Conservation (phyloP, 176 grass and related monocot species). For the Oryza glaberrima region DNA sequence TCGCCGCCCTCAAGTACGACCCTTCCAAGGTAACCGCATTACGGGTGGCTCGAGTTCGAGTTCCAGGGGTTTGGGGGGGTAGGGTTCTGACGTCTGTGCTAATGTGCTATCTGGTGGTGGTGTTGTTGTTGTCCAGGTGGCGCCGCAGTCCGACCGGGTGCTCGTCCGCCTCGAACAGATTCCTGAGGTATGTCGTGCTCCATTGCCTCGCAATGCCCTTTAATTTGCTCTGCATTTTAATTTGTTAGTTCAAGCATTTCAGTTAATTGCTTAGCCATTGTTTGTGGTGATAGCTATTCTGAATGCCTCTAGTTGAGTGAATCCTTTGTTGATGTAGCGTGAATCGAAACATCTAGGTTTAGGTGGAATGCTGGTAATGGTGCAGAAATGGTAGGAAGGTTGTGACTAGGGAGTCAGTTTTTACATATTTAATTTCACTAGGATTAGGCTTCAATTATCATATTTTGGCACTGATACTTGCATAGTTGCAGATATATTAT, state of each 20-base stretch:
- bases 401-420: neutral
- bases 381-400: neutral
- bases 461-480: neutral
- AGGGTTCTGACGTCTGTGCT: slow-evolving; percentile 22
- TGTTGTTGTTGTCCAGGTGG: slow-evolving; percentile 52
- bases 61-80: neutral
- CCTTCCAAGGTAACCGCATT: slow-evolving; percentile 62
- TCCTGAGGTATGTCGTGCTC: slow-evolving; percentile 60
- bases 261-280: neutral
- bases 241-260: neutral
- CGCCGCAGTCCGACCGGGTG: slow-evolving; percentile 80
- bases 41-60: neutral
- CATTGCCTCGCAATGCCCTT: neutral
- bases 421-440: neutral
- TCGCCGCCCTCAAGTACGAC: slow-evolving; percentile 69
- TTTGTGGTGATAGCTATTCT: neutral
- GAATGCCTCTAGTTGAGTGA: neutral
- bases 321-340: neutral
- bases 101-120: neutral
- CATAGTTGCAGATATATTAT: neutral
- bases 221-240: neutral
- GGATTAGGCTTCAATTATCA: neutral
- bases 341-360: neutral
- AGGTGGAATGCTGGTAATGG: neutral
- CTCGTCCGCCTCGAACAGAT: slow-evolving; percentile 89